Evolutionary conservation across 192 early-diverging fungal species (phyloP).

Genomic region (Podila horticola): DNA sequence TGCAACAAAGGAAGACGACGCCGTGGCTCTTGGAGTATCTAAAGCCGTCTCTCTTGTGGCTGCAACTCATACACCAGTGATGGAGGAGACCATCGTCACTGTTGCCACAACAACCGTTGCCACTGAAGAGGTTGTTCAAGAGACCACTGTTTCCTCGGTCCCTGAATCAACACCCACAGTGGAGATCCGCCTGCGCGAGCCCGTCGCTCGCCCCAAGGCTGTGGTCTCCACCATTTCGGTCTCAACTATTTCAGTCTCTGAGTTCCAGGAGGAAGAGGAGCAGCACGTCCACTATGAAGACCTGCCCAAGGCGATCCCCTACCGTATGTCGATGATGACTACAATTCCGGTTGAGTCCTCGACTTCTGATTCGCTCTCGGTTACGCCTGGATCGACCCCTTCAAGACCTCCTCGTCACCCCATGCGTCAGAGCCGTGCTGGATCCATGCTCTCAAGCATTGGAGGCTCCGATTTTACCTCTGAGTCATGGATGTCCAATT

Average conservation of each 20-base stretch:
- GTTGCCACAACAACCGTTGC: background rate
- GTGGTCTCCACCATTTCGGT: background rate
- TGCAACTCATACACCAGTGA: too few species aligned
- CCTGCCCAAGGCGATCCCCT: conserved; percentile 27
- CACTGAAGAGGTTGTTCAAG: conserved; percentile 1
- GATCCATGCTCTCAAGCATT: conserved; percentile 32
- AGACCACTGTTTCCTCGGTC: background rate
- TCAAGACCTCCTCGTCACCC: conserved; percentile 42
- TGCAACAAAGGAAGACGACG: background rate
- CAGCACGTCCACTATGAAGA: conserved; percentile 49
- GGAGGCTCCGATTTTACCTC: conserved; percentile 35
- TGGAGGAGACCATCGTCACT: background rate
- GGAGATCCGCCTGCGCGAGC: background rate
- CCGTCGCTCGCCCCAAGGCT: background rate
- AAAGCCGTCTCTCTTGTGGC: too few species aligned
- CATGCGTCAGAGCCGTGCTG: conserved; percentile 43
- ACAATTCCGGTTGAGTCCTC: conserved; percentile 34
- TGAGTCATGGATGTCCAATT: conserved; percentile 40
- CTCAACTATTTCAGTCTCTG: background rate
- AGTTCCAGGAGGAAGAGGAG: conserved; percentile 19
- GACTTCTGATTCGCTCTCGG: background rate
- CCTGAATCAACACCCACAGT: background rate
- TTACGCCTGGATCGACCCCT: conserved; percentile 6
- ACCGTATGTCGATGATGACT: conserved; percentile 50
- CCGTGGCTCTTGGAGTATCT: background rate